phyloP scores from a whole-genome alignment of 2,329 filamentous ascomycete genomes.

The Talaromyces atroroseus region DNA sequence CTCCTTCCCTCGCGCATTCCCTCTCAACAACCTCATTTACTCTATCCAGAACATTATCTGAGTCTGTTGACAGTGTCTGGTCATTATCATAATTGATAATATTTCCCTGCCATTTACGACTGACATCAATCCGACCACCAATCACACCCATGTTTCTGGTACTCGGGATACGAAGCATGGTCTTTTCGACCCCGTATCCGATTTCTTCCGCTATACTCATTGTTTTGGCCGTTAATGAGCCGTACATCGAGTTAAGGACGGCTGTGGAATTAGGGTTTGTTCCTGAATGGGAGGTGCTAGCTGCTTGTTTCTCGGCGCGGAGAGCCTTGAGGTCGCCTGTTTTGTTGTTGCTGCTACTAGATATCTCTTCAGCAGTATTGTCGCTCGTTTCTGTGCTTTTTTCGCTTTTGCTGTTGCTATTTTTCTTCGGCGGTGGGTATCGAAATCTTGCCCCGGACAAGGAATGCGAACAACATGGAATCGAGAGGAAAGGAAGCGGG shows the following conservation, averaged over 20 bases:
- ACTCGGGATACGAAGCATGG: conserved; percentile 85
- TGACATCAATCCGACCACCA: conserved; percentile 48
- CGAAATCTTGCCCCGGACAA: conserved; percentile 71
- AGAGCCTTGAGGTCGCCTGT: conserved; percentile 39
- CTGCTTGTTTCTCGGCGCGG: conserved; percentile 31
- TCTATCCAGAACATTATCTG: conserved; percentile 53
- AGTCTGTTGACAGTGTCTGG: conserved; percentile 43
- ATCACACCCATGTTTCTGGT: conserved; percentile 81
- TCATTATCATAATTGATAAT: conserved; percentile 24
- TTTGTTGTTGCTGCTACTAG: conserved; percentile 21
- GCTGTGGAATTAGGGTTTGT: conserved; percentile 15
- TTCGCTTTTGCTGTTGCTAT: conserved; percentile 14
- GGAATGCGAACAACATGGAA: conserved; percentile 91
- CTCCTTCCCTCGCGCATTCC: conserved; percentile 43
- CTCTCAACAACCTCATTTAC: conserved; percentile 58
- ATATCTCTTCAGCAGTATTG: background rate
- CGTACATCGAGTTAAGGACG: conserved; percentile 64
- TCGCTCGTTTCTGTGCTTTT: background rate
- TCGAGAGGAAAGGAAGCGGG: conserved; percentile 76
- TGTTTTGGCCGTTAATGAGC: conserved; percentile 76
- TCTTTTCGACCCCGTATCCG: conserved; percentile 71
- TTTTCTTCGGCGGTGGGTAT: conserved; percentile 36
- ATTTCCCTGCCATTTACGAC: background rate
- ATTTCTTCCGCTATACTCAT: conserved; percentile 63
- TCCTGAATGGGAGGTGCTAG: conserved; percentile 16